Evolutionary conservation across 78 protist species (phyloP), one percentile per base, ranked within the genome.

Genomic region (Speleostelium caveatum): DNA sequence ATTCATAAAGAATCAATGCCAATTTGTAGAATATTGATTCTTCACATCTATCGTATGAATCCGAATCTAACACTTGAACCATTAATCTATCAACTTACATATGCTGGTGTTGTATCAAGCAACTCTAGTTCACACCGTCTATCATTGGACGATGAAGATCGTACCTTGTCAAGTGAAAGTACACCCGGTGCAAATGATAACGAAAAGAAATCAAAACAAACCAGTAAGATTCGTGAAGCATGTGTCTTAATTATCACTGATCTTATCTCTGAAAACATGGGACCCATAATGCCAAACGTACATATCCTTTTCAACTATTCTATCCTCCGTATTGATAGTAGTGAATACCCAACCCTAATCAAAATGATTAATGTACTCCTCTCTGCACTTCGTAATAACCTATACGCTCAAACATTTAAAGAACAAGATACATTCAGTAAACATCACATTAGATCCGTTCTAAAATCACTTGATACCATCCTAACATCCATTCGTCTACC

Each of bases 221-320:
- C 79, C 6, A 58, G 35, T 24, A 67, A 69, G 63, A 71, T 83
- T 3, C 36, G 90, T 22, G 90, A 83, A 26, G 36, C 68, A 1
- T 83, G 90, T 69, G 90, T 69, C 2, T 21, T 49, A 2, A 63
- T 69, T 21, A 38, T 83, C 39, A 83, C 75, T 3, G 90, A 83
- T 45, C 33, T 83, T 6, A 38, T 83, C 41, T 24, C 51, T n/a
- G 90, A 83, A 16, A 72, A 83, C n/a, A 16, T 83, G 17, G 22
- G n/a, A 2, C 90, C 90, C 26, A 69, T 83, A 51, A 83, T 83
- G 63, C 69, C 79, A 41, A 53, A 83, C 26, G 59, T 83, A 10
- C 90, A 83, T 26, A 83, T 83, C 5, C 59, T 83, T 6, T 60
- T 83, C 79, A 83, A 83, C 58, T 83, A 83, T 42, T 56, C 79